Percentiles rank a stretch among this genome's conserved stretches.
Evolutionary conservation across 768 basidiomycete species (phyloP).

Genomic region (Agrocybe praecox): DNA sequence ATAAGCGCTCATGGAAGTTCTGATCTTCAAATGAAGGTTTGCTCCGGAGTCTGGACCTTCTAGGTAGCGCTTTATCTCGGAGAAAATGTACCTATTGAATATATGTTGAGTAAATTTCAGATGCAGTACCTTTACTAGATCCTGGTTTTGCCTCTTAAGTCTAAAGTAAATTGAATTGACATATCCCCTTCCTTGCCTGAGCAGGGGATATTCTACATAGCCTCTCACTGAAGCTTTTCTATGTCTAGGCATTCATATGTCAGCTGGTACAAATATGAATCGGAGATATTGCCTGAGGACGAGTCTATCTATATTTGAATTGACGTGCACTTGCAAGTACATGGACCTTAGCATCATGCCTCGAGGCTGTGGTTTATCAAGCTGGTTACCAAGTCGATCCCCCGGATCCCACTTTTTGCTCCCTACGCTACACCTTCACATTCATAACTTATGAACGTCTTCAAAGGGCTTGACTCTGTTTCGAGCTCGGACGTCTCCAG

Average conservation of each 20-base stretch:
- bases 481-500: background rate
- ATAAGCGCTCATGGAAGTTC: background rate
- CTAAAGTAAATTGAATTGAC: background rate
- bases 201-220: background rate
- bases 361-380: conserved; percentile 3
- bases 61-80: background rate
- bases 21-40: background rate
- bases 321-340: background rate
- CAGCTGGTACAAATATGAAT: conserved; percentile 4
- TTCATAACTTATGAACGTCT: conserved; percentile 13
- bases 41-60: no score
- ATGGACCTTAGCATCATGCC: background rate
- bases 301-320: background rate
- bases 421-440: background rate
- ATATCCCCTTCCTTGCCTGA: background rate
- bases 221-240: conserved; percentile 4
- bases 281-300: background rate
- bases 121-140: no score
- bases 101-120: no score
- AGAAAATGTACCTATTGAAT: no score
- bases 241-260: background rate
- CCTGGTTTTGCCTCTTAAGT: no score
- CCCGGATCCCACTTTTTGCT: background rate
- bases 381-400: background rate
- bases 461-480: conserved; percentile 11